A percentile compares a stretch with the other conserved stretches of the same genome.
Conservation (phyloP, 805 yeast species). For the Ogataea nakhonphanomensis region DNA sequence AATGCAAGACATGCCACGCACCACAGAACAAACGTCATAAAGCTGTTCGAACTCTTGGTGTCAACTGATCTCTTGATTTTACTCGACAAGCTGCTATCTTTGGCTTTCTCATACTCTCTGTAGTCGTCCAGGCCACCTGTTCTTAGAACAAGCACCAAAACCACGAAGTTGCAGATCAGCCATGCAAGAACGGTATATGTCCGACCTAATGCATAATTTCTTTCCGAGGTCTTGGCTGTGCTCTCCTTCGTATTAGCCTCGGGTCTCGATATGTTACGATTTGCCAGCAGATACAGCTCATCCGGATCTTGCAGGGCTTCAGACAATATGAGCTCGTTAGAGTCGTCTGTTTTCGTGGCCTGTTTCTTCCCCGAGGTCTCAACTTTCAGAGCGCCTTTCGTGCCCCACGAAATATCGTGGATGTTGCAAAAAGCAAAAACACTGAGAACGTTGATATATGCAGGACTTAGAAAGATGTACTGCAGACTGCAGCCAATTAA, state of each 20-base stretch:
- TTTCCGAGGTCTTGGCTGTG: slow-evolving; percentile 30
- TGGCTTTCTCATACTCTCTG: slow-evolving; percentile 12
- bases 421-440: slow-evolving; percentile 94
- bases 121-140: slow-evolving; percentile 69
- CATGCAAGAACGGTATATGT: slow-evolving; percentile 84
- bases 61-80: slow-evolving; percentile 22
- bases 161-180: slow-evolving; percentile 77
- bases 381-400: slow-evolving; percentile 70
- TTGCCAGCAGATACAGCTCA: slow-evolving; percentile 26
- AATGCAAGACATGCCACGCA: slow-evolving; percentile 83
- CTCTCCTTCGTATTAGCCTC: slow-evolving; percentile 46
- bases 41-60: slow-evolving; percentile 36
- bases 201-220: slow-evolving; percentile 87
- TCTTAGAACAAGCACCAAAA: slow-evolving; percentile 76
- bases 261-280: slow-evolving; percentile 27
- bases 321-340: slow-evolving; percentile 25
- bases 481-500: slow-evolving; percentile 82
- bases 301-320: slow-evolving; percentile 32
- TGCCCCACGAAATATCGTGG: slow-evolving; percentile 97
- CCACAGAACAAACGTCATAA: slow-evolving; percentile 86
- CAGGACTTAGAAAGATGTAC: slow-evolving; percentile 77
- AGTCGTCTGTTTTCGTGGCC: slow-evolving; percentile 18
- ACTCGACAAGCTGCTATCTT: slow-evolving; percentile 17
- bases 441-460: slow-evolving; percentile 84
- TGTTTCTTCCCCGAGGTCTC: slow-evolving; percentile 68